Base-by-base conservation (phyloP, 2,329 filamentous ascomycete genomes). In the Trichoderma harzianum region DNA sequence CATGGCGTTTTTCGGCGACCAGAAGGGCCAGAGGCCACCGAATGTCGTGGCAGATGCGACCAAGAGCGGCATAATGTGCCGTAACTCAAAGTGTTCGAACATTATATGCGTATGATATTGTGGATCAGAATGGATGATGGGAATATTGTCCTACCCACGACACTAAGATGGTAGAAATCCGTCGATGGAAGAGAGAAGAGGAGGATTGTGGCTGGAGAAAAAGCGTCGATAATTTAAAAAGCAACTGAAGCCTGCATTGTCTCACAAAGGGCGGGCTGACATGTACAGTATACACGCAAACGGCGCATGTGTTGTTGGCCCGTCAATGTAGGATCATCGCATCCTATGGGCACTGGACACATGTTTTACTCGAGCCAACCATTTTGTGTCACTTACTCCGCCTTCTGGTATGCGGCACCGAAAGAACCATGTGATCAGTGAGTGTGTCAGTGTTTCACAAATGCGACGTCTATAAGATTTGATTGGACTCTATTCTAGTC, bases 21-120 rank as follows among this genome's bases (percentile, higher is more conserved):
- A 72, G 34, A 73, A 72, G 3, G 72, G 72, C 72, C 72, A 73
- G 36, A 73, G 51, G 12, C 72, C 70, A 34, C 72, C 72, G 24
- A 73, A 73, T 3, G 72, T 69, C 21, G 71, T 73, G 26, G 70
- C 65, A 14, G 53, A 60, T 51, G 65, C 65, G n/a, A 69, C 34
- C 53, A 61, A 51, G 5, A 73, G 61, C 16, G 69, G 70, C 64
- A 61, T 36, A 28, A 73, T 70, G 21, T 73, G 72, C 24, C 70
- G 47, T 36, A 43, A 21, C n/a, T 36, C 51, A 36, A 73, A 73
- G 10, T 72, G 61, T 6, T 61, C 58, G 24, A 72, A 60, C 71
- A 72, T 72, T 34, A 10, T 61, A 7, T 69, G 2, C 0, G 57
- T n/a, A n/a, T 60, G 26, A 32, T 60, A 21, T 60, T 21, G 28